phyloP scores from a whole-genome alignment of 2,329 filamentous ascomycete genomes.

The Colletotrichum chrysophilum region DNA sequence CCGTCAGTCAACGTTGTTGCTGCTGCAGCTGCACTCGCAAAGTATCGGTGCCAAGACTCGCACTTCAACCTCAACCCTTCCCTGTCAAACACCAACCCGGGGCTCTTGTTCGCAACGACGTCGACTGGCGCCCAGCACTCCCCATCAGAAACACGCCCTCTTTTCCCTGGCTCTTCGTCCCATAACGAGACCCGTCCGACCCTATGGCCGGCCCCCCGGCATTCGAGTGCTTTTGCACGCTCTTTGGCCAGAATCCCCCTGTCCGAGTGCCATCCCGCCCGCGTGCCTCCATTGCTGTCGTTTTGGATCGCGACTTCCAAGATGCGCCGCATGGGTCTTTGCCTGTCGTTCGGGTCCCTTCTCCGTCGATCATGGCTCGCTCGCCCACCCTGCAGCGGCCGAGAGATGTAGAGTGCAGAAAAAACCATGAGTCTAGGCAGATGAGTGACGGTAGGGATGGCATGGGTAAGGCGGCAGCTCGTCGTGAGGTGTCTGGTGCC shows the following conservation, averaged over 20 bases:
- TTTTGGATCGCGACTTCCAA: conserved; percentile 16
- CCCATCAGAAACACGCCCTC: conserved; percentile 14
- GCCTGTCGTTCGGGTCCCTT: conserved; percentile 15
- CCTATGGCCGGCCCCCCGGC: conserved; percentile 12
- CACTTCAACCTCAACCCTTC: conserved; percentile 5
- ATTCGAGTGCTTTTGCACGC: conserved; percentile 1
- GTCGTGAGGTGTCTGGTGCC: neutral
- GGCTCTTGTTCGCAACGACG: neutral
- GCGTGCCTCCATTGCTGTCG: conserved; percentile 10
- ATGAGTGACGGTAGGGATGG: conserved; percentile 5
- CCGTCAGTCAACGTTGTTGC: conserved; percentile 1
- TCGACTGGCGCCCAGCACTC: conserved; percentile 15
- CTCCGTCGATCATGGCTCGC: conserved; percentile 12
- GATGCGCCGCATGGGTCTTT: conserved; percentile 17
- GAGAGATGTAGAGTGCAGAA: neutral
- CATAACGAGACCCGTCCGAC: conserved; percentile 9
- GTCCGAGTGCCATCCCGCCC: conserved; percentile 18
- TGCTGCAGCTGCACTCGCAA: neutral
- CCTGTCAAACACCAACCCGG: conserved; percentile 13
- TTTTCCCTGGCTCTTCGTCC: conserved; percentile 8
- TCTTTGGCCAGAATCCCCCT: conserved; percentile 18
- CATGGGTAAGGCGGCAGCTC: conserved; percentile 4
- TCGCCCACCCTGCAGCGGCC: neutral
- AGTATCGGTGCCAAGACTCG: neutral
- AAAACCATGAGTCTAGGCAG: neutral